Conservation (phyloP, 129 eudicot species). For the Calendula officinalis region DNA sequence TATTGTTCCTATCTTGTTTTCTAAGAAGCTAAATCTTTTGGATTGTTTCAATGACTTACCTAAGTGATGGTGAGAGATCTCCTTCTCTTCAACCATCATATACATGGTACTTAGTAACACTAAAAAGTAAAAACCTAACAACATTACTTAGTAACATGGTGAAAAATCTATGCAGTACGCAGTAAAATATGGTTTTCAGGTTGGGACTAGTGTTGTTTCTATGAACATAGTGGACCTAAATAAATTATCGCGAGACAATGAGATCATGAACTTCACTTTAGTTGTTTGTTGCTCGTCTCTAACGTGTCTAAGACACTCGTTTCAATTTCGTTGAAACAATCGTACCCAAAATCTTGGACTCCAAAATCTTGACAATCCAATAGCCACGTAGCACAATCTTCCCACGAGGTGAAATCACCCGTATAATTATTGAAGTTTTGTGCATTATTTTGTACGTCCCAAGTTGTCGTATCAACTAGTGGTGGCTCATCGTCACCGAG, state of each 20-base stretch:
- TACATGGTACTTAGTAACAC: slow-evolving; percentile 14
- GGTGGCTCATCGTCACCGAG: slow-evolving; percentile 56
- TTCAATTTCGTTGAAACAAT: slow-evolving; percentile 58
- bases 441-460: slow-evolving; percentile 50
- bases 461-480: slow-evolving; percentile 39
- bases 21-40: slow-evolving; percentile 15
- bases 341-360: slow-evolving; percentile 74
- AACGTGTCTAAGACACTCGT: slow-evolving; percentile 39
- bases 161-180: slow-evolving; percentile 4
- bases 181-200: background rate
- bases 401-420: slow-evolving; percentile 47
- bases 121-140: slow-evolving; percentile 14
- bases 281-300: slow-evolving; percentile 42
- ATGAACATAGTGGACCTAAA: slow-evolving; percentile 13
- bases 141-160: slow-evolving; percentile 31
- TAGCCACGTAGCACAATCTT: slow-evolving; percentile 63
- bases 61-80: slow-evolving; percentile 39
- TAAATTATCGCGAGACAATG: background rate
- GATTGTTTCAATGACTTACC: slow-evolving; percentile 25
- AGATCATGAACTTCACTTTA: slow-evolving; percentile 15
- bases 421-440: slow-evolving; percentile 20
- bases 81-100: slow-evolving; percentile 35
- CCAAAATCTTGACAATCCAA: slow-evolving; percentile 92
- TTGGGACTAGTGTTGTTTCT: slow-evolving; percentile 6
- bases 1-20: slow-evolving; percentile 10